Base-by-base conservation (phyloP, 495 filamentous ascomycete genomes). In the Tetracladium setigerum region DNA sequence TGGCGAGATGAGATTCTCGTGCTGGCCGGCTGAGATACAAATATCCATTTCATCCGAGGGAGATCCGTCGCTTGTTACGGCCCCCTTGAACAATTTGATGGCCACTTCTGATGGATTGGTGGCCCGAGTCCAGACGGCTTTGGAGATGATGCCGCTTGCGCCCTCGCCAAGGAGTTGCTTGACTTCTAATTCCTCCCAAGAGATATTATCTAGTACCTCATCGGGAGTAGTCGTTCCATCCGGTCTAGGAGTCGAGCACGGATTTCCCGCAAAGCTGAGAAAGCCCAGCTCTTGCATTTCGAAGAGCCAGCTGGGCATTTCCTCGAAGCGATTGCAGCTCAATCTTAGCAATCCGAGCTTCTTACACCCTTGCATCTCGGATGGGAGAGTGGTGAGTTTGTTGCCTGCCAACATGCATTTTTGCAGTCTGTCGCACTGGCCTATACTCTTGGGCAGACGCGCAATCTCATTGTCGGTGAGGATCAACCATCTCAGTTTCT, bases 361-460 rank as follows among this genome's bases (percentile, higher is more conserved):
- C 38, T 57, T 60, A 57, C 67, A 72, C 11, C 54, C 52, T 2
- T 55, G 53, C 63, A 74, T 67, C 45, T 62, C 62, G 7, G 35
- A 43, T 7, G 70, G 70, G 2, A 74, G 49, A 31, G 38, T 16
- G 1, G 39, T 48, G 18, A 72, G 53, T 9, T 46, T 53, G 56
- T 72, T 71, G 0, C 67, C 67, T 11, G 69, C 60, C 6, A 73
- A 47, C 63, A 70, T 66, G 47, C 67, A 68, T 44, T 69, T 66
- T 44, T 71, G 61, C 6, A 74, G 50, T 12, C 58, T 54, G 14
- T 47, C 42, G 46, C 69, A 72, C 16, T 52, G 49, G 4, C 66
- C 64, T 22, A 74, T 64, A 49, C 57, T 63, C n/a, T 47, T 36
- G 1, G 69, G 67, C 7, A 74, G 52, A 1, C 45, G 44, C 2